Evolutionary conservation across 495 filamentous ascomycete genomes (phyloP).

Genomic region (Annulohypoxylon stygium): DNA sequence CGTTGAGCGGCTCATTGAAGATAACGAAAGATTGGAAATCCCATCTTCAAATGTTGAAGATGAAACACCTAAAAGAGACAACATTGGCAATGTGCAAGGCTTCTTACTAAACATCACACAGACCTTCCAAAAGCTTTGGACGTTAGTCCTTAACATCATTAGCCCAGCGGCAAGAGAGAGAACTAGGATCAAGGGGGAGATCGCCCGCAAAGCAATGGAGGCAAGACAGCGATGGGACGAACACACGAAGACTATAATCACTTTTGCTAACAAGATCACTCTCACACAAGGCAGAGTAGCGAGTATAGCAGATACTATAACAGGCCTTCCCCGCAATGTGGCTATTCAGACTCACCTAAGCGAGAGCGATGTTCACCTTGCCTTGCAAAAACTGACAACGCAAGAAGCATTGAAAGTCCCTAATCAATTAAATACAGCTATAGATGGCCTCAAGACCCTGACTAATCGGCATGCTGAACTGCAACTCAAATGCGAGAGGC

Average conservation of each 20-base stretch:
- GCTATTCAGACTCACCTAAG: neutral
- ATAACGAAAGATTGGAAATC: constrained; percentile 25
- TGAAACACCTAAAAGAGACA: neutral
- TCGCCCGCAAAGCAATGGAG: neutral
- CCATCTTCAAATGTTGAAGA: neutral
- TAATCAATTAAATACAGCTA: constrained; percentile 8
- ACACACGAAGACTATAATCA: constrained; percentile 5
- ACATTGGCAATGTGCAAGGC: neutral
- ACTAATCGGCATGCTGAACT: constrained; percentile 5
- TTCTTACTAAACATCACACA: constrained; percentile 2
- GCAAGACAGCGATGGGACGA: constrained; percentile 11
- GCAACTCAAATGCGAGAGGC: constrained; percentile 9
- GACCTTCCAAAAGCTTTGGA: constrained; percentile 6
- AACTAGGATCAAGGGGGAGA: neutral
- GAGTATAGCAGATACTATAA: neutral
- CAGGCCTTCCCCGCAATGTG: constrained; percentile 2
- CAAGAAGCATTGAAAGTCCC: constrained; percentile 13
- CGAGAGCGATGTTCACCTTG: neutral
- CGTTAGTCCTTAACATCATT: constrained; percentile 11
- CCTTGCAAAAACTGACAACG: constrained; percentile 9
- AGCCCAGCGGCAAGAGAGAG: neutral
- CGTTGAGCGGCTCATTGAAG: constrained; percentile 24
- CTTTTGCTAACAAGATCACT: neutral
- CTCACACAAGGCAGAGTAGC: neutral
- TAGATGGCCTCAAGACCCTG: constrained; percentile 11